These are phyloP conservation scores for Paramecium octaurelia DNA, from an alignment of 73 alveolate species.

Conservation along the genomic window DNA sequence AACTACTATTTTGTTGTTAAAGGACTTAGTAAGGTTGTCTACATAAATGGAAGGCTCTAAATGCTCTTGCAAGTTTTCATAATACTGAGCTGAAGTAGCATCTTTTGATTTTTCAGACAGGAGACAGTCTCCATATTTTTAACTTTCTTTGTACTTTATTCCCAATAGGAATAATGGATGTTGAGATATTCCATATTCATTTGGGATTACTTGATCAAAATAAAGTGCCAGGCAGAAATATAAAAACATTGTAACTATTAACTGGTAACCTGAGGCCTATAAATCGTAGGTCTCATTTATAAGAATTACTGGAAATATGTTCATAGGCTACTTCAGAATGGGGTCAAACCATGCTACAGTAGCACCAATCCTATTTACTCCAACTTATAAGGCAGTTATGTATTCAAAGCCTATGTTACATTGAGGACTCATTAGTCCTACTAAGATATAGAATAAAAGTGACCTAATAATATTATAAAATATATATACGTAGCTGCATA, in stretches of 20 bases:
- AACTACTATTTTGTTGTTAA: constrained; percentile 41
- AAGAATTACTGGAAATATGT: neutral
- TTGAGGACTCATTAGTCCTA: constrained; percentile 9
- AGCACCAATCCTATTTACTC: neutral
- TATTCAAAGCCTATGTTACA: constrained; percentile 30
- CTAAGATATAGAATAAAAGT: neutral
- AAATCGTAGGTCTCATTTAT: neutral
- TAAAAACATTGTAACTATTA: constrained; percentile 18
- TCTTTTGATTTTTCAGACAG: neutral
- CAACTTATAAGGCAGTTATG: neutral
- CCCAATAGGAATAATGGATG: constrained; percentile 61
- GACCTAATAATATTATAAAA: neutral
- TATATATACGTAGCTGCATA: constrained; percentile 2
- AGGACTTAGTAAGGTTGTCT: neutral
- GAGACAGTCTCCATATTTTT: neutral
- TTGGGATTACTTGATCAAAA: constrained; percentile 76
- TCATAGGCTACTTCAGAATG: neutral
- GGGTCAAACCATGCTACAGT: neutral
- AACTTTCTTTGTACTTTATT: neutral
- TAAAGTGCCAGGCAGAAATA: constrained; percentile 67
- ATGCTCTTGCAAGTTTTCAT: neutral
- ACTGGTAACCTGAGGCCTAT: neutral
- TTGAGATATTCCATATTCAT: constrained; percentile 74
- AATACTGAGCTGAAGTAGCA: neutral
- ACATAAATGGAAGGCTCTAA: neutral